Percentiles rank a stretch among this genome's conserved stretches.
These are phyloP conservation scores for Hansenula anomala DNA, from an alignment of 1,139 yeast genomes.

Conservation along the genomic window DNA sequence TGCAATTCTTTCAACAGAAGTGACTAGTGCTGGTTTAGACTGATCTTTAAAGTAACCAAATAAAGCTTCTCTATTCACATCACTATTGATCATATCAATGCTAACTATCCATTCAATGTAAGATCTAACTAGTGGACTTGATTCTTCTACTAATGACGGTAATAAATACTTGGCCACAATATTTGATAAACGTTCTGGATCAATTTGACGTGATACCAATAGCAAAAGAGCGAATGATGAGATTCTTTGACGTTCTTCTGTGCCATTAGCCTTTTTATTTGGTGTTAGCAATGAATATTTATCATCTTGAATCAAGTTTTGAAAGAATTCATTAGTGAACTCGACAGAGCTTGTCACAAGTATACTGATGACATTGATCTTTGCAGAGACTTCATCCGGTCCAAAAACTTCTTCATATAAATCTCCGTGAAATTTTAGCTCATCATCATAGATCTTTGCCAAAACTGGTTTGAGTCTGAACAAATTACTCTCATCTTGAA, in stretches of 20 bases:
- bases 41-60: slow-evolving; percentile 25
- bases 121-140: slow-evolving; percentile 71
- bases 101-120: slow-evolving; percentile 80
- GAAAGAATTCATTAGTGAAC: slow-evolving; percentile 39
- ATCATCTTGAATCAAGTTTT: slow-evolving; percentile 38
- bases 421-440: slow-evolving; percentile 18
- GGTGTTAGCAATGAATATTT: slow-evolving; percentile 40
- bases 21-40: slow-evolving; percentile 47
- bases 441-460: slow-evolving; percentile 33
- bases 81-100: slow-evolving; percentile 25
- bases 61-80: slow-evolving; percentile 24
- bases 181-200: slow-evolving; percentile 14
- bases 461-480: slow-evolving; percentile 59
- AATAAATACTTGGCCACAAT: slow-evolving; percentile 23
- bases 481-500: slow-evolving; percentile 51
- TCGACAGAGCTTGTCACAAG: slow-evolving; percentile 30
- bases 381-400: slow-evolving; percentile 50
- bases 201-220: slow-evolving; percentile 26
- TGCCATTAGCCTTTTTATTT: slow-evolving; percentile 53
- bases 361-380: slow-evolving; percentile 44
- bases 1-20: slow-evolving; percentile 58
- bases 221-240: slow-evolving; percentile 52
- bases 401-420: slow-evolving; percentile 56
- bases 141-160: slow-evolving; percentile 43
- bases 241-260: slow-evolving; percentile 64